Evolutionary conservation across 1,284 basidiomycete species (phyloP), one percentile per base, ranked within the genome.

Genomic region (Malassezia sp.): DNA sequence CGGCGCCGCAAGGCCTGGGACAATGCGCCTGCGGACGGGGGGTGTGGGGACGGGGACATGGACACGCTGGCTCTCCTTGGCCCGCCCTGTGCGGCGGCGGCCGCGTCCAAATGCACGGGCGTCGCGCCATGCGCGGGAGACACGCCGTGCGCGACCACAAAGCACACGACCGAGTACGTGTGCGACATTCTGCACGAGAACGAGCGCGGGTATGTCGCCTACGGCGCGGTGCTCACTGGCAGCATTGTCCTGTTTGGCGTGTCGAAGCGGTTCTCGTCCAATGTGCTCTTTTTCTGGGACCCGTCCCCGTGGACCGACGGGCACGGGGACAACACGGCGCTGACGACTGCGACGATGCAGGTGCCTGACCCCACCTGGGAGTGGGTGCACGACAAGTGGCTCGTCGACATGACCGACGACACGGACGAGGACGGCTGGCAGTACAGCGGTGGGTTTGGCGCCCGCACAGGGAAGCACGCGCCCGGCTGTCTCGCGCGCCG

Each of bases 351-450:
- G 23, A 69, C 63, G 30, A 62, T 63, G 11, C 66, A 69, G 51
- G 49, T 69, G 30, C 66, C 66, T 2, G 64, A 69, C 50, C 58
- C 63, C 4, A 59, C 57, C 7, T 69, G 66, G 66, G 66, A 67
- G 33, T 69, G 66, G 66, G 64, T 65, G 15, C 61, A 69, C 28
- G 50, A 49, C 11, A 60, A 63, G 22, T 69, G 66, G 66, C 48
- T 60, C 38, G 63, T 69, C 47, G 66, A 69, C 52, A 69, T 69
- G 66, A 60, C 60, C 0, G 65, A 63, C 33, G 64, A 69, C 34
- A 64, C 63, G 6, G 66, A 69, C 32, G 64, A 69, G 46, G 58
- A 61, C 3, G 66, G 66, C 22, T 69, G 66, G 66, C 64, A 69
- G 51, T 69, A 69, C 45, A 57, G 57, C 30, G 56, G 60, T 41